phyloP scores from a whole-genome alignment of 1,284 basidiomycete genomes.

The Microbotryomycetes sp. region DNA sequence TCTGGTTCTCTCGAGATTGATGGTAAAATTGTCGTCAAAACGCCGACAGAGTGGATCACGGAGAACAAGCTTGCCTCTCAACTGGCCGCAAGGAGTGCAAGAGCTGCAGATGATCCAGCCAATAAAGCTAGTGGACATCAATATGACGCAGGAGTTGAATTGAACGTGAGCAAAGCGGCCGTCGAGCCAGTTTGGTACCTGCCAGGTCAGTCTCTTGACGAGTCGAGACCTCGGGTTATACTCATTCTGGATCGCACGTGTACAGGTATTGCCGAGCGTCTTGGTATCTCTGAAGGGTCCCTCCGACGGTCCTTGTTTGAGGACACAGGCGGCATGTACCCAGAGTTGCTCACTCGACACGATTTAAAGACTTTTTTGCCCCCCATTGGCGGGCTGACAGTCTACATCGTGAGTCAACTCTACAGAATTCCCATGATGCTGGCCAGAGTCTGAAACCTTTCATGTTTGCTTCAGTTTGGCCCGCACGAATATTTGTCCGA shows the following conservation, averaged over 20 bases:
- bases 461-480: conserved; percentile 71
- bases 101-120: conserved; percentile 51
- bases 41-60: conserved; percentile 36
- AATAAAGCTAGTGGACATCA: conserved; percentile 50
- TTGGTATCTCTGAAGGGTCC: conserved; percentile 76
- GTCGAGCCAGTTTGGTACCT: conserved; percentile 75
- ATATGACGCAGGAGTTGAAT: conserved; percentile 71
- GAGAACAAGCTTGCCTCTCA: conserved; percentile 44
- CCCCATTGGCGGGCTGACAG: conserved; percentile 84
- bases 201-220: conserved; percentile 56
- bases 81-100: conserved; percentile 41
- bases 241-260: neutral
- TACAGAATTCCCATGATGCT: no score
- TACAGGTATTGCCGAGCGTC: conserved; percentile 60
- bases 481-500: conserved; percentile 71
- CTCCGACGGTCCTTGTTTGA: conserved; percentile 87
- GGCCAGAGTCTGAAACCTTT: no score
- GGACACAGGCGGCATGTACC: conserved; percentile 64
- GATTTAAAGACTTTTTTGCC: conserved; percentile 94
- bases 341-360: conserved; percentile 87
- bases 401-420: conserved; percentile 71
- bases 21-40: conserved; percentile 65
- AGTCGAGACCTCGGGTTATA: conserved; percentile 1
- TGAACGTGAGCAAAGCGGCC: conserved; percentile 65
- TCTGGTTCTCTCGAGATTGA: conserved; percentile 71